These are phyloP conservation scores for Coemansia sp. DNA, from an alignment of 192 early-diverging fungal genomes.

Conservation along the genomic window DNA sequence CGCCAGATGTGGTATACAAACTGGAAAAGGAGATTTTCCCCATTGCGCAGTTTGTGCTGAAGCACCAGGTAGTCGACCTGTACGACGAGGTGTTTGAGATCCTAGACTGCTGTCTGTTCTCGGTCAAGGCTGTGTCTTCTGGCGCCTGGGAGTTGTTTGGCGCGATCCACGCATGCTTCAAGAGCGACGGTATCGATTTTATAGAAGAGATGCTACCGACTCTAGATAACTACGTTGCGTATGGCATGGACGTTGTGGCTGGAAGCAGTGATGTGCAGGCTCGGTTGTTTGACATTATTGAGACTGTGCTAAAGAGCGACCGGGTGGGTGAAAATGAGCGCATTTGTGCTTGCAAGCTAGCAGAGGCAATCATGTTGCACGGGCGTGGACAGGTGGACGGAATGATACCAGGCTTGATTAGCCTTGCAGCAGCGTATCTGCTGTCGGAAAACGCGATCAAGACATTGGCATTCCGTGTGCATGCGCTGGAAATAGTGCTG, in stretches of 20 bases:
- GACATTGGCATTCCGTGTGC: constrained; percentile 68
- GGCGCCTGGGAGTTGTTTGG: constrained; percentile 84
- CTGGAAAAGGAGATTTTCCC: constrained; percentile 80
- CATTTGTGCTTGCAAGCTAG: constrained; percentile 77
- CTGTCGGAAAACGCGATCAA: constrained; percentile 61
- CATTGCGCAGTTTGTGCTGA: constrained; percentile 73
- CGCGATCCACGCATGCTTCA: constrained; percentile 74
- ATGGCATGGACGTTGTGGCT: constrained; percentile 77
- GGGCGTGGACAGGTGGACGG: constrained; percentile 80
- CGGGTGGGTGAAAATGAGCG: constrained; percentile 75
- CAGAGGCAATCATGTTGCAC: constrained; percentile 82
- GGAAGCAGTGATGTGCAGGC: constrained; percentile 66
- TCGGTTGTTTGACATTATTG: constrained; percentile 81
- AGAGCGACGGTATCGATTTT: constrained; percentile 79
- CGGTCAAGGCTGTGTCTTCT: constrained; percentile 76
- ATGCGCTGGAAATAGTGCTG: constrained; percentile 77
- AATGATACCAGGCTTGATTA: constrained; percentile 67
- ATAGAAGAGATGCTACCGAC: constrained; percentile 89
- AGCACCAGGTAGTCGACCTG: constrained; percentile 68
- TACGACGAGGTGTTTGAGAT: constrained; percentile 88
- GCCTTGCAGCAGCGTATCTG: constrained; percentile 65
- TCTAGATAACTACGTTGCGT: constrained; percentile 88
- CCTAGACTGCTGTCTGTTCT: constrained; percentile 84
- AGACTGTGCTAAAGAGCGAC: constrained; percentile 80
- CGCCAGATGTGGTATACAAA: constrained; percentile 73